These are phyloP conservation scores for Astrocystis sublimbata DNA, from an alignment of 495 filamentous ascomycete species.

Conservation along the genomic window DNA sequence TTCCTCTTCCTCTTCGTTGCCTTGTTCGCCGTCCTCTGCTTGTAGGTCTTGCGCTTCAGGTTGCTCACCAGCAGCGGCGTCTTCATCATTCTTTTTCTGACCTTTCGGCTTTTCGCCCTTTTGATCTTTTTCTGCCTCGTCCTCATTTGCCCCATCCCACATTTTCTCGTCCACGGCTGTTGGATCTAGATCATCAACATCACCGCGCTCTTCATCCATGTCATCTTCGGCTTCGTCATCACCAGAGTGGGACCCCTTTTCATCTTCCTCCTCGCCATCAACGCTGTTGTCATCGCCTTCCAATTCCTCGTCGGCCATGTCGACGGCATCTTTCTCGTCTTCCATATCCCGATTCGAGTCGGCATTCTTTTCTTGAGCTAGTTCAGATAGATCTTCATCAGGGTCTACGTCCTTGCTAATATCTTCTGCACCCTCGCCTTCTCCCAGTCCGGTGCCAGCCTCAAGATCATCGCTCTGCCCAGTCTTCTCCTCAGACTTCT, in stretches of 20 bases:
- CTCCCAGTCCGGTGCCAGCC: slow-evolving; percentile 92
- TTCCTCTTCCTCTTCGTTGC: slow-evolving; percentile 54
- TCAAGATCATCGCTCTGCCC: slow-evolving; percentile 76
- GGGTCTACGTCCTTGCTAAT: slow-evolving; percentile 95
- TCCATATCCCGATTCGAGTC: slow-evolving; percentile 71
- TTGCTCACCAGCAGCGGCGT: slow-evolving; percentile 62
- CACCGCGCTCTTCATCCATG: slow-evolving; percentile 84
- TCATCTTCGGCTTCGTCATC: slow-evolving; percentile 62
- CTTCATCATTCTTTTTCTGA: slow-evolving; percentile 62
- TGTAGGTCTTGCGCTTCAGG: slow-evolving; percentile 58
- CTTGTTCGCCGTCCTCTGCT: slow-evolving; percentile 50
- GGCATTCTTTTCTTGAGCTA: slow-evolving; percentile 78
- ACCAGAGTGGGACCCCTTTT: slow-evolving; percentile 53
- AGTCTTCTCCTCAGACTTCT: slow-evolving; percentile 66
- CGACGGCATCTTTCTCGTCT: slow-evolving; percentile 84
- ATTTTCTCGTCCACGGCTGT: slow-evolving; percentile 94
- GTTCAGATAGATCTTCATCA: slow-evolving; percentile 89
- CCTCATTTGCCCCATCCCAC: slow-evolving; percentile 84
- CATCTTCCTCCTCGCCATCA: slow-evolving; percentile 52
- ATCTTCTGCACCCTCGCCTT: slow-evolving; percentile 91
- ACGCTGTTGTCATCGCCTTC: slow-evolving; percentile 75
- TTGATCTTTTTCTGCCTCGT: slow-evolving; percentile 77
- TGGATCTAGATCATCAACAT: slow-evolving; percentile 85
- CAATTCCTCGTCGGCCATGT: slow-evolving; percentile 90
- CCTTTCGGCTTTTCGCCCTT: slow-evolving; percentile 71